A percentile compares a stretch with the other conserved stretches of the same genome.
These are phyloP conservation scores for Skeletonema costatum DNA, from an alignment of 108 stramenopile genomes.

Conservation along the genomic window DNA sequence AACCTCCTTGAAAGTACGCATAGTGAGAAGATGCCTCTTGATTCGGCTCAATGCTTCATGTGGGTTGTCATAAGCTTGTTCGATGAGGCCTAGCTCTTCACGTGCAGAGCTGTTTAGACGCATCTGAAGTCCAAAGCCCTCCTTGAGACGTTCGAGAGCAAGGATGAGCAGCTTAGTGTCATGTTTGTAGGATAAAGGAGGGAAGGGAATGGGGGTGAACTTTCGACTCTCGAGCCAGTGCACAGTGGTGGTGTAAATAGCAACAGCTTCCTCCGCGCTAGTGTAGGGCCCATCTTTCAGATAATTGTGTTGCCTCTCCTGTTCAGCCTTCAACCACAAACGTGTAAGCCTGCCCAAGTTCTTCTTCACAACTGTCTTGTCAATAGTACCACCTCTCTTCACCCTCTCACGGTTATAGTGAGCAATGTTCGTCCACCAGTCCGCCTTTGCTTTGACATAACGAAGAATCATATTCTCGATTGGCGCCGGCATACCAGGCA, in stretches of 20 bases:
- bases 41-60: constrained; percentile 98
- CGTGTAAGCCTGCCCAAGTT: constrained; percentile 98
- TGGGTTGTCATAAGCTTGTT: constrained; percentile 99
- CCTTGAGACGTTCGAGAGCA: constrained; percentile 98
- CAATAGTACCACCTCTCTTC: constrained; percentile 99
- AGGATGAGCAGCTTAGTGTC: constrained; percentile 99
- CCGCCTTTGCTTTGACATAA: constrained; percentile 99
- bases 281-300: constrained; percentile 98
- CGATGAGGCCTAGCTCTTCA: constrained; percentile 98
- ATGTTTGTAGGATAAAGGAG: constrained; percentile 99
- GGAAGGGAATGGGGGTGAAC: constrained; percentile 99
- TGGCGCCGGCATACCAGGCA: constrained; percentile 99
- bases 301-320: constrained; percentile 99
- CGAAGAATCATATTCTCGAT: constrained; percentile 99
- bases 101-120: constrained; percentile 95
- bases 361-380: constrained; percentile 99
- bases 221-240: constrained; percentile 99
- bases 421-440: constrained; percentile 99
- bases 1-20: constrained; percentile 99
- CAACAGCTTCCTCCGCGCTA: constrained; percentile 99
- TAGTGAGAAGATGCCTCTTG: constrained; percentile 98
- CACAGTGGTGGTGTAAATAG: constrained; percentile 99
- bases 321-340: constrained; percentile 99
- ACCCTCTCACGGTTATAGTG: constrained; percentile 99
- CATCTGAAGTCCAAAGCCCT: constrained; percentile 92